Base-by-base conservation (phyloP, 768 basidiomycete species). In the Naganishia antarctica region DNA sequence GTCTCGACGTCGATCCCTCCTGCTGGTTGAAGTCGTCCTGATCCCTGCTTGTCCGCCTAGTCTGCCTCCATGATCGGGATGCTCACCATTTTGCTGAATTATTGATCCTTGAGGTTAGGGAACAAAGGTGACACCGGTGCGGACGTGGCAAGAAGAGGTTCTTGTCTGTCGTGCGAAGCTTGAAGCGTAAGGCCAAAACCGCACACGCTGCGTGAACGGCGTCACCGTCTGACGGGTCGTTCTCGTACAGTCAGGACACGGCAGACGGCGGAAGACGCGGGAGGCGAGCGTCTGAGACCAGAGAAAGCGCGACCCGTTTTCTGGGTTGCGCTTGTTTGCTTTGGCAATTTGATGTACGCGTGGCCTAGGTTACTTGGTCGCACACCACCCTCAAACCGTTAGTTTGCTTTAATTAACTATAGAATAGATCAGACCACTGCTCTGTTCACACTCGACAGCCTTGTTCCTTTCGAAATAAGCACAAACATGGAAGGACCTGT, bases 81-180 rank as follows among this genome's bases (percentile, higher is more conserved):
- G 53, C 53, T 57, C 53, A 57, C 53, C 53, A 57, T 57, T 57
- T 57, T 57, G 53, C 53, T 57, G 53, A 57, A 57, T 57, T 57
- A 57, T 37, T 57, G 53, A 57, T 57, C 53, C 53, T 57, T 57
- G 53, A 57, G 53, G 53, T 57, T 37, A 57, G 34, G 53, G 53
- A 57, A 57, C 53, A 57, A 57, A 57, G 34, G 53, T 57, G 53
- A 57, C 53, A 57, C 53, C 53, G 53, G 53, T 57, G 53, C 53
- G 53, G 53, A 57, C 53, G 18, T 57, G 53, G 26, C 53, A 57
- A 57, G 53, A 57, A 57, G 53, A 40, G 16, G 21, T 26, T 57
- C 53, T 57, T 57, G 53, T 23, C 53, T 32, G 53, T 57, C 53
- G 21, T 57, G 53, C 53, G 37, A 57, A 57, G 53, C 53, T 57